Evolutionary conservation across 495 filamentous ascomycete species (phyloP), one percentile per base, ranked within the genome.

Genomic region (Acidiella bohemica): DNA sequence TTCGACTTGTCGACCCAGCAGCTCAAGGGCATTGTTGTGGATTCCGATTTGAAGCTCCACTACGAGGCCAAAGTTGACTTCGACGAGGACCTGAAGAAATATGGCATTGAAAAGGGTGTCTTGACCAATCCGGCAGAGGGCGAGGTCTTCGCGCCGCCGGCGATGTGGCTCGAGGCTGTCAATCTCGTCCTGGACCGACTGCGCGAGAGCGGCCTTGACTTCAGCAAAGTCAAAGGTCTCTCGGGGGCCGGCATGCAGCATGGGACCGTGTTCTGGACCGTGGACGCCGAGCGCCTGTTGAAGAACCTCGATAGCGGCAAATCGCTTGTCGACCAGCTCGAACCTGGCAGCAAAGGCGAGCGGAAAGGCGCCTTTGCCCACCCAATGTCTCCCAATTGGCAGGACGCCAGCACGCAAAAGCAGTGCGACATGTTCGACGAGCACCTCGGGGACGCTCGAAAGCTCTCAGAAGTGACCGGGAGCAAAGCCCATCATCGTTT

Each of bases 1-100:
- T 88, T 95, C 57, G 88, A 97, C 59, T 80, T 97, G 32, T 93
- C 86, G 19, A 96, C 90, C 41, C 90, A 95, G 61, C 86, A 94
- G 57, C 67, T 95, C 20, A 97, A 97, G 70, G 84, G 81, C 71
- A 47, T 97, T 50, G 78, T 83, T 36, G 78, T 93, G 44, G 75
- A 78, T 29, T 82, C 84, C 8, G 66, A 80, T 60, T 69, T 95
- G 58, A 74, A 78, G 58, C 73, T 85, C 58, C 63, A 78, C 54
- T 68, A 76, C 48, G 75, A 84, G 58, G 80, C 79, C 34, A 82
- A 81, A 49, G 78, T 82, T 44, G 77, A 80, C 56, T 84, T 84
- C 43, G 74, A 75, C 39, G 67, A 75, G 44, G 84, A 93, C 57
- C 84, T 92, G 10, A 56, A 53, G 44, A 66, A 70, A 25, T 79